These are phyloP conservation scores for Ilyonectria destructans DNA, from an alignment of 2,329 filamentous ascomycete genomes.

Conservation along the genomic window DNA sequence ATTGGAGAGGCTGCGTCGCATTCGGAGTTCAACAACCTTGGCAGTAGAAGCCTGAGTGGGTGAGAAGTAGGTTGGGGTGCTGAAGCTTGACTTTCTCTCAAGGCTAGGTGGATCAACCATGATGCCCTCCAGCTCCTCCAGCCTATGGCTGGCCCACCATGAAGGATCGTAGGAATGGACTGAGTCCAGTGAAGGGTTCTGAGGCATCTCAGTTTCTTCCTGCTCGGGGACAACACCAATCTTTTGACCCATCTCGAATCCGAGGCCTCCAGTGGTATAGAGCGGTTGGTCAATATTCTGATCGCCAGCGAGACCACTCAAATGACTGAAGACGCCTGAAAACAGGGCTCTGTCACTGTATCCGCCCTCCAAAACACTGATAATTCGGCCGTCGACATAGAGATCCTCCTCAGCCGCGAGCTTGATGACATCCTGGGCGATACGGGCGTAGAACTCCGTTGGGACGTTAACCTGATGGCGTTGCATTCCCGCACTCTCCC, in stretches of 20 bases:
- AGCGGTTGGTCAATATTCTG: slow-evolving; percentile 59
- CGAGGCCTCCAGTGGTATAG: slow-evolving; percentile 62
- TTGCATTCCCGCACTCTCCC: slow-evolving; percentile 94
- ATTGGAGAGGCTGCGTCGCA: slow-evolving; percentile 76
- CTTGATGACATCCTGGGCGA: slow-evolving; percentile 88
- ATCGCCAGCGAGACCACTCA: slow-evolving; percentile 83
- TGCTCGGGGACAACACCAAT: slow-evolving; percentile 60
- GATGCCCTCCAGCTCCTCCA: slow-evolving; percentile 80
- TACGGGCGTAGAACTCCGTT: slow-evolving; percentile 94
- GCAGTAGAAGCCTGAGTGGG: slow-evolving; percentile 91
- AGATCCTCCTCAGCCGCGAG: slow-evolving; percentile 86
- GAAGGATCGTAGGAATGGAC: slow-evolving; percentile 72
- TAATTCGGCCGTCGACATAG: slow-evolving; percentile 85
- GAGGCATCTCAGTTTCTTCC: slow-evolving; percentile 35
- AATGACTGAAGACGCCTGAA: slow-evolving; percentile 91
- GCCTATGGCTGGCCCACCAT: slow-evolving; percentile 79
- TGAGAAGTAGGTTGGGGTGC: slow-evolving; percentile 83
- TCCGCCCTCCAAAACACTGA: slow-evolving; percentile 95
- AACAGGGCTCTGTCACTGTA: slow-evolving; percentile 94
- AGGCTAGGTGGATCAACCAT: slow-evolving; percentile 66
- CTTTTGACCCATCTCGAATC: slow-evolving; percentile 72
- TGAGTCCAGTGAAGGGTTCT: slow-evolving; percentile 43
- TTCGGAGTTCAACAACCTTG: slow-evolving; percentile 80
- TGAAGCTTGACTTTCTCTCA: slow-evolving; percentile 68
- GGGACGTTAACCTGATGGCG: slow-evolving; percentile 96